Evolutionary conservation across 2,329 filamentous ascomycete species (phyloP).

Genomic region (Dactylellina drechsleri): DNA sequence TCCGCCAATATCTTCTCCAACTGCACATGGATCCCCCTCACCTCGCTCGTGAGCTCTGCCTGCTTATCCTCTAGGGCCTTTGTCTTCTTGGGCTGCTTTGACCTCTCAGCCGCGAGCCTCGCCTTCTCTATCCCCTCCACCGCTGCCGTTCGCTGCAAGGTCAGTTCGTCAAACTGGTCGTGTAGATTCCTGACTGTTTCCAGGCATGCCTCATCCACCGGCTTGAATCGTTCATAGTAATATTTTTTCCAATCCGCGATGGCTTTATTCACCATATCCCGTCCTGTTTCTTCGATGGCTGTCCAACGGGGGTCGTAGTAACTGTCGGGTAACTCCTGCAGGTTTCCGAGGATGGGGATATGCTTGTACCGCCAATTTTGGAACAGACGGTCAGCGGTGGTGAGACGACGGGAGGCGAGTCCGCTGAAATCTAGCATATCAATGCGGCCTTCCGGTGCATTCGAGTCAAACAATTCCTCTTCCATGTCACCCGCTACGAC

Average conservation of each 20-base stretch:
- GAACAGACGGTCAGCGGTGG: background rate
- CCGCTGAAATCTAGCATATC: background rate
- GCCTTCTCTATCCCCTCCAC: too few species aligned
- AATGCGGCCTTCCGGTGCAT: background rate
- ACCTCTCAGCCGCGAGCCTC: too few species aligned
- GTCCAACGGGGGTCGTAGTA: slow-evolving; percentile 19
- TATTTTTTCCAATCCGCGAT: slow-evolving; percentile 4
- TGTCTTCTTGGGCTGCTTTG: background rate
- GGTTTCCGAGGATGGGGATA: slow-evolving; percentile 26
- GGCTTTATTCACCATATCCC: background rate
- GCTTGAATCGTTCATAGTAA: slow-evolving; percentile 1
- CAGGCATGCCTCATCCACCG: background rate
- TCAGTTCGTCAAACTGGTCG: too few species aligned
- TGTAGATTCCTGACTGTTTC: too few species aligned
- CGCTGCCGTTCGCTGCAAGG: too few species aligned
- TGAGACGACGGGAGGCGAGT: background rate
- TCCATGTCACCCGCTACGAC: slow-evolving; percentile 8
- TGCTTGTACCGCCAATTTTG: slow-evolving; percentile 15
- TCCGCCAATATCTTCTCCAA: background rate
- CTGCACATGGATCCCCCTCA: background rate
- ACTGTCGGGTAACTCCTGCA: slow-evolving; percentile 13
- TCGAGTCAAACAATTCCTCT: background rate
- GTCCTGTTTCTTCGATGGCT: background rate
- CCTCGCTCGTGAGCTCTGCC: background rate
- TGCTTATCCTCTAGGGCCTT: background rate